Evolutionary conservation across 495 filamentous ascomycete genomes (phyloP).

Genomic region (Sordaria brevicollis): DNA sequence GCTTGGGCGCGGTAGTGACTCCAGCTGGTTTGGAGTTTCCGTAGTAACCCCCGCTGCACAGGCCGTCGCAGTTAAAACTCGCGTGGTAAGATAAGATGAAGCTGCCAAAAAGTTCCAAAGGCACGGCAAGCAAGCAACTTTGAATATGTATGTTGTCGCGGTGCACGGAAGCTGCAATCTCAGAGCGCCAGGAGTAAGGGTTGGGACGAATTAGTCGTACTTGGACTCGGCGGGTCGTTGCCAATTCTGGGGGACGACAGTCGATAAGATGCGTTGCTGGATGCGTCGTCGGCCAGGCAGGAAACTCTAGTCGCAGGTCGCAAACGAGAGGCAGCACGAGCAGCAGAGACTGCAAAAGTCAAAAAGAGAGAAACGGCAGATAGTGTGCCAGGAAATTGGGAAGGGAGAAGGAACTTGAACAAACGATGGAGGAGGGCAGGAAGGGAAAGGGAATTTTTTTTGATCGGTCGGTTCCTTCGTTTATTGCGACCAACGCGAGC

Average conservation of each 20-base stretch:
- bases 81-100: neutral
- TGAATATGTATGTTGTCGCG: neutral
- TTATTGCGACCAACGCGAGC: neutral
- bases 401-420: conserved; percentile 1
- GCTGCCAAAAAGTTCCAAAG: neutral
- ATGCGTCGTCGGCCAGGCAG: neutral
- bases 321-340: conserved; percentile 2
- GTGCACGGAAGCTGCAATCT: neutral
- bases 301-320: neutral
- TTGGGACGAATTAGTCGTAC: neutral
- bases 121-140: neutral
- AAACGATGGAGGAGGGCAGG: no score
- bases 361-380: conserved; percentile 8
- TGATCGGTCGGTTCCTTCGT: neutral
- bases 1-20: neutral
- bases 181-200: neutral
- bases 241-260: neutral
- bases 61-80: neutral
- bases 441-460: neutral
- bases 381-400: conserved; percentile 2
- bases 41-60: neutral
- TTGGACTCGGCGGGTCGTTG: neutral
- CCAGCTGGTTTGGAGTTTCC: neutral
- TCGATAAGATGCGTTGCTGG: neutral
- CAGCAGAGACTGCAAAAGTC: neutral